These are phyloP conservation scores for Acanthamoeba castellanii DNA, from an alignment of 208 protist species.

Conservation along the genomic window DNA sequence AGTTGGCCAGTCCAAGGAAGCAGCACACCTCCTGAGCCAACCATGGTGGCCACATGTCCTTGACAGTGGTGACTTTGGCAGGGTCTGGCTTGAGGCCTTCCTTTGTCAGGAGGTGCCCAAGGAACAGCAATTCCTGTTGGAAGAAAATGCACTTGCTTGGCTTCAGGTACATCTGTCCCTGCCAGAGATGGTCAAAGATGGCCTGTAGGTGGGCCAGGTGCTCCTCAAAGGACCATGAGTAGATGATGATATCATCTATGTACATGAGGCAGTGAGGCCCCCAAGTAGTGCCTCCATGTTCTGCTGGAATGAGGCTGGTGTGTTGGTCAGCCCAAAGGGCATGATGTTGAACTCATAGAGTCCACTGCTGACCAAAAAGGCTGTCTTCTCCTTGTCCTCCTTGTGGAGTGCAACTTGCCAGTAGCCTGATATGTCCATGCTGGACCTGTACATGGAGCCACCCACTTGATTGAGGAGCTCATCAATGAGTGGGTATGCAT, in stretches of 20 bases:
- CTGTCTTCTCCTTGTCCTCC: slow-evolving; percentile 72
- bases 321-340: slow-evolving; percentile 74
- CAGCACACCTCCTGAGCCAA: neutral
- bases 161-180: neutral
- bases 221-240: neutral
- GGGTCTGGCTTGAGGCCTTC: neutral
- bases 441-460: neutral
- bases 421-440: slow-evolving; percentile 70
- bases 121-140: neutral
- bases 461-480: neutral
- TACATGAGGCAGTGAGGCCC: neutral
- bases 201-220: neutral
- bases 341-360: slow-evolving; percentile 72
- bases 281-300: slow-evolving; percentile 51
- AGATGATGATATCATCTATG: slow-evolving; percentile 57
- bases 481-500: slow-evolving; percentile 69
- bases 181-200: neutral
- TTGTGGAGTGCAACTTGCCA: slow-evolving; percentile 40
- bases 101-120: slow-evolving; percentile 17
- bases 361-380: slow-evolving; percentile 40
- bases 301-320: slow-evolving; percentile 66
- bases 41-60: neutral
- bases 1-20: slow-evolving; percentile 50
- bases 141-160: neutral
- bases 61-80: neutral